Evolutionary conservation across 768 basidiomycete genomes (phyloP), one percentile per base, ranked within the genome.

Genomic region (Trametes cingulata): DNA sequence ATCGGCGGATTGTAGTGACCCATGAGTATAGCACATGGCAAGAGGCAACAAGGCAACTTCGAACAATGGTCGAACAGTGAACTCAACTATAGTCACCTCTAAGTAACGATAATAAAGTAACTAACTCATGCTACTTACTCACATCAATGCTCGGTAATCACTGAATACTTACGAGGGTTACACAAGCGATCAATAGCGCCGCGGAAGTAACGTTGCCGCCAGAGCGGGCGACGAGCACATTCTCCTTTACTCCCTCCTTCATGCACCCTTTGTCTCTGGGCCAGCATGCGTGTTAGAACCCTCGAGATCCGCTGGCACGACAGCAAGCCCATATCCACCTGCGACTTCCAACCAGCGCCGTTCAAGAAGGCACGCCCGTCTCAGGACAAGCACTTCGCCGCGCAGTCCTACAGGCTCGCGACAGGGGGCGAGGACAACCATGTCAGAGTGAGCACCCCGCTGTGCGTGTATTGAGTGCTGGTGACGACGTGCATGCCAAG

Each of bases 291-390:
- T 61, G 91, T 90, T 72, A 84, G 90, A 60, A 93, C 93, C 3
- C 84, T 95, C 45, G 94, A 95, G 78, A 97, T 97, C 70, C 84
- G 95, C 64, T 97, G 94, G 94, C 94, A 97, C 80, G 94, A 95
- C 78, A 86, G 83, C 73, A 93, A 93, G 70, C 94, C 94, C 45
- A 95, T 99, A 74, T 95, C 93, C 43, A 92, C 94, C 15, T 93
- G 92, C 74, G 97, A 99, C 79, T 97, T 97, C 71, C 97, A 98
- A 71, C 88, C 93, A 19, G 71, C 87, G 33, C 77, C 90, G 1
- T 91, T 82, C 79, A 91, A 90, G 79, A 90, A 87, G 74, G 87
- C 90, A 76, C 85, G 88, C 75, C 87, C 88, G 17, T 58, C 68
- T 17, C 81, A 85, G 63, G 77, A 78, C 63, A 78, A 75, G 72